Conservation (phyloP, 2,329 filamentous ascomycete species). For the Didymella segeticola region DNA sequence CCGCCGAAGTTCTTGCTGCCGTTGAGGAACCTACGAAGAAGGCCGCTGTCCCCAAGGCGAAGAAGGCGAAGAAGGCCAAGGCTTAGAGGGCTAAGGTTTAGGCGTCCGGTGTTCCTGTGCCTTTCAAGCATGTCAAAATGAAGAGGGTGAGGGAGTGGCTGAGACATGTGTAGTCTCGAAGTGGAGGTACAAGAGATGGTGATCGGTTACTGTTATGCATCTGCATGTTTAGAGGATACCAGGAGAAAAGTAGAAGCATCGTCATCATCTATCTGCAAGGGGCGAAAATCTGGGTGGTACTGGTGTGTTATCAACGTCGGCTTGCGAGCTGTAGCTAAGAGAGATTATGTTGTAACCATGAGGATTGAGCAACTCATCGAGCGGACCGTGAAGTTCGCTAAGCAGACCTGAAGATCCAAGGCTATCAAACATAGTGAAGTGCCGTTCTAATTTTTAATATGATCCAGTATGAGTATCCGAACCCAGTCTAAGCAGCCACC, state of each 20-base stretch:
- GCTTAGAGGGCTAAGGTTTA: constrained; percentile 13
- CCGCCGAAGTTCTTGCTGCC: constrained; percentile 14
- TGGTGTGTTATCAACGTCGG: no score
- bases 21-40: constrained; percentile 25
- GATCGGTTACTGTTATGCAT: background rate
- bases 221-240: constrained; percentile 14
- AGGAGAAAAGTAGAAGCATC: constrained; percentile 12
- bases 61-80: constrained; percentile 34
- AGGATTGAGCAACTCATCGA: no score
- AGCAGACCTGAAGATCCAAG: no score
- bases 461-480: no score
- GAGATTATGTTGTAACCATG: no score
- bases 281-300: no score
- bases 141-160: constrained; percentile 1
- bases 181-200: background rate
- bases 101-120: background rate
- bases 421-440: no score
- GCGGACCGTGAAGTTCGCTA: no score
- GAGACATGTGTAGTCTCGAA: background rate
- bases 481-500: no score
- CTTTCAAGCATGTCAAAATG: background rate
- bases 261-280: no score
- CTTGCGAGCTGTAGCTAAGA: no score
- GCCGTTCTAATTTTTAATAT: no score
- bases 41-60: constrained; percentile 18